Base-by-base conservation (phyloP, 2,329 filamentous ascomycete species). In the Ceratocystis lukuohia region DNA sequence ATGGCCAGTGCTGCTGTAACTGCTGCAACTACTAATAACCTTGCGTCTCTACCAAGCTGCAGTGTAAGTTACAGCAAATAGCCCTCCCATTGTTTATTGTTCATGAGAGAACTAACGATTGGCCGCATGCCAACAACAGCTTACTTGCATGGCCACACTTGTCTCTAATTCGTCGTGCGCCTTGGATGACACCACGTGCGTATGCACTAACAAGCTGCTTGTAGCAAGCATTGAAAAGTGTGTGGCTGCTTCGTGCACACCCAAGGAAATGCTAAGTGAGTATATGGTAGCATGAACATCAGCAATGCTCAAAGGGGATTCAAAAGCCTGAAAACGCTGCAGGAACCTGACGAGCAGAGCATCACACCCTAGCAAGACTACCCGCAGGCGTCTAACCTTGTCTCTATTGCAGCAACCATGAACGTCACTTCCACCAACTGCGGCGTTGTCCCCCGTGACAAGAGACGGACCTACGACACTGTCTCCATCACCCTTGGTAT, bases 261-360 rank as follows among this genome's bases (percentile, higher is more conserved):
- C 74, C 28, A 72, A 71, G 25, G 70, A 77, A n/a, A 68, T 70
- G 3, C 68, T 76, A 3, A 62, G 75, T 76, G 70, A 59, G 73
- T 71, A 46, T 15, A n/a, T 10, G 17, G 22, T 6, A 12, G 28
- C 41, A 37, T 5, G 5, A 50, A 50, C 46, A n/a, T 20, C n/a
- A 20, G 20, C 46, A 10, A 50, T n/a, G 46, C 46, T 4, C 22
- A 1, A 22, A 20, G 17, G 5, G 5, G 1, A 30, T 33, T 7
- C 30, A 7, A 33, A 33, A 33, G 30, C 30, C 6, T 6, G 30
- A 33, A 33, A 33, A 7, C 6, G 30, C 30, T 33, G 30, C 5
- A 33, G 30, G 45, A 25, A 10, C 20, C 3, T 7, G 2, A 6
- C 15, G 45, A 2, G 15, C 3, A 33, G 12, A 5, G 17, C 22